These are phyloP conservation scores for Entomophthora muscae DNA, from an alignment of 371 early-diverging fungal species.

Conservation along the genomic window DNA sequence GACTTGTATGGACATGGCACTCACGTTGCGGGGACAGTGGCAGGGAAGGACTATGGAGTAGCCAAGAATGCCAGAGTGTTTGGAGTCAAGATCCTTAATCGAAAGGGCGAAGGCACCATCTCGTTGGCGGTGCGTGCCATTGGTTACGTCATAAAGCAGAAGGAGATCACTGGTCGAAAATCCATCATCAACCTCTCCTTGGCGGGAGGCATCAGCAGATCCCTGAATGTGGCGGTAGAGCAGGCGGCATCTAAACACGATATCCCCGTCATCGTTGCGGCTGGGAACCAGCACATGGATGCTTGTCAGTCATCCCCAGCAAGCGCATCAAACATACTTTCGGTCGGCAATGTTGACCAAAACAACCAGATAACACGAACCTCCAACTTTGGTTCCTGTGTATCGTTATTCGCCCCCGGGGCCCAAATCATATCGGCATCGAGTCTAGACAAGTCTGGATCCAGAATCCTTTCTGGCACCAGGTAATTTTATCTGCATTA, in stretches of 20 bases:
- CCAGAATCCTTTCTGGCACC: not conserved
- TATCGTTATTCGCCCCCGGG: conserved; percentile 90
- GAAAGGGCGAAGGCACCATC: conserved; percentile 13
- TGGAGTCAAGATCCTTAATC: conserved; percentile 40
- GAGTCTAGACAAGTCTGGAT: not conserved
- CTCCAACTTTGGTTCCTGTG: conserved; percentile 80
- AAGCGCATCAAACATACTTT: conserved; percentile 21
- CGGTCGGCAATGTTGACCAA: conserved; percentile 39
- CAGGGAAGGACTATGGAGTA: conserved; percentile 26
- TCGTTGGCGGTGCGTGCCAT: conserved; percentile 16
- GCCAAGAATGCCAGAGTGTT: conserved; percentile 23
- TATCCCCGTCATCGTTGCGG: conserved; percentile 36
- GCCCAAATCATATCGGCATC: conserved; percentile 43
- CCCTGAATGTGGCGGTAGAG: conserved; percentile 14
- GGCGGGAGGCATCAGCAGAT: conserved; percentile 9
- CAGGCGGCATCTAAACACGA: conserved; percentile 14
- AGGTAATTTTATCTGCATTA: conserved; percentile 1
- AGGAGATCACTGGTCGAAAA: not conserved
- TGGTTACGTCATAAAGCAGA: conserved; percentile 13
- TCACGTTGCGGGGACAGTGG: conserved; percentile 37
- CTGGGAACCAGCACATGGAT: conserved; percentile 31
- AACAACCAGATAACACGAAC: conserved; percentile 51
- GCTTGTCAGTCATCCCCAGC: conserved; percentile 44
- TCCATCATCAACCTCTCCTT: conserved; percentile 12
- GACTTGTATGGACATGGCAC: conserved; percentile 33